These are phyloP conservation scores for Isochrysis galbana DNA, from an alignment of 78 protist species.

Conservation along the genomic window DNA sequence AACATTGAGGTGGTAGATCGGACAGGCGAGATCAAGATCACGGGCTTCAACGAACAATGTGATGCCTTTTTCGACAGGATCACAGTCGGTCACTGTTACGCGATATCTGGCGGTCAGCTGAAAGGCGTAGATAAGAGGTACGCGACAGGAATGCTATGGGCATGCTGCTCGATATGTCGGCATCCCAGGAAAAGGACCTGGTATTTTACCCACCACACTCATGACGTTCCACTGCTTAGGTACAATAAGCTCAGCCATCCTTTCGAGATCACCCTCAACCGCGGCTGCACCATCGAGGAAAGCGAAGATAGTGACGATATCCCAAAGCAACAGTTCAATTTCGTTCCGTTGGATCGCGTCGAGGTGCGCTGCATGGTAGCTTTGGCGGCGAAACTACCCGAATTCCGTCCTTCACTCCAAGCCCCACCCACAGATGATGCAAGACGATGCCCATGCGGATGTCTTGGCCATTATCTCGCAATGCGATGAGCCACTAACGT, in stretches of 20 bases:
- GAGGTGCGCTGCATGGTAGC: too few species aligned
- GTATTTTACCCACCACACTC: too few species aligned
- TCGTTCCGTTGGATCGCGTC: neutral
- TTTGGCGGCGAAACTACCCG: too few species aligned
- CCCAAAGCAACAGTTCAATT: neutral
- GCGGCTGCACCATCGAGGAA: neutral
- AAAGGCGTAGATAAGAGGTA: neutral
- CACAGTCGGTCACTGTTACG: neutral
- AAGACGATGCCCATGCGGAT: neutral
- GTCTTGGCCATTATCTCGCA: neutral
- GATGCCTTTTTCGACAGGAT: neutral
- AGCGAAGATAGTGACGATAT: neutral
- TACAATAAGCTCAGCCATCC: neutral
- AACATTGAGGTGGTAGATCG: neutral
- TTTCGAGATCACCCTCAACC: conserved; percentile 25
- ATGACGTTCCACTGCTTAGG: too few species aligned
- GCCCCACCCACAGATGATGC: too few species aligned
- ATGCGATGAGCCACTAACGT: neutral
- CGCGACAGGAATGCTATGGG: too few species aligned
- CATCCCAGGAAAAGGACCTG: too few species aligned
- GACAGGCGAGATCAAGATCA: neutral
- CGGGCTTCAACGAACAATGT: neutral
- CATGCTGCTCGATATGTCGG: too few species aligned
- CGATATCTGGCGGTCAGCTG: neutral
- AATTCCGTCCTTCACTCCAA: too few species aligned